Evolutionary conservation across 345 rosid species (phyloP).

Genomic region (Bruguiera parviflora): DNA sequence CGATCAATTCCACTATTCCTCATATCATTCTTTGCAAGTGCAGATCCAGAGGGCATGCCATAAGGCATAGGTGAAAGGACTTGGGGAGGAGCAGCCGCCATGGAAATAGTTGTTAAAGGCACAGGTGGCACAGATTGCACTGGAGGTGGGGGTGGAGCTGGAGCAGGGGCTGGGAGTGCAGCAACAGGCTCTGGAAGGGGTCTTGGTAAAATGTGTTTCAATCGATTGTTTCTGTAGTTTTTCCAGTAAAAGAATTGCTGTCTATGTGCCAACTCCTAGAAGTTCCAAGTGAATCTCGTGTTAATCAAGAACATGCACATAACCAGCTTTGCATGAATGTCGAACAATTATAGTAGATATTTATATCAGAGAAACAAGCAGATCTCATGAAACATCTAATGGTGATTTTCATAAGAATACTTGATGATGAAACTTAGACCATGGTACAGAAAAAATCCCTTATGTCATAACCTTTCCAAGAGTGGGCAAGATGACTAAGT

Average conservation of each 20-base stretch:
- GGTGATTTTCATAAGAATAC: background rate
- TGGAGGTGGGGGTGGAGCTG: conserved; percentile 46
- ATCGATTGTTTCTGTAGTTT: conserved; percentile 87
- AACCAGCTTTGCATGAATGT: background rate
- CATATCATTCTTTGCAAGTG: conserved; percentile 56
- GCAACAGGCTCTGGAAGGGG: conserved; percentile 83
- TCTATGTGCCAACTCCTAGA: conserved; percentile 89
- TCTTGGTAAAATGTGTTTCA: conserved; percentile 89
- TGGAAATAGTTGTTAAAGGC: conserved; percentile 40
- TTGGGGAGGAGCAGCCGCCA: conserved; percentile 53
- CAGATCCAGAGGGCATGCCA: conserved; percentile 52
- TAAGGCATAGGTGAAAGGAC: conserved; percentile 86
- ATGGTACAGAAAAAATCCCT: background rate
- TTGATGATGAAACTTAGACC: background rate
- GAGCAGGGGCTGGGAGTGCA: conserved; percentile 39
- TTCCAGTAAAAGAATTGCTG: conserved; percentile 98
- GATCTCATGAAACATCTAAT: background rate
- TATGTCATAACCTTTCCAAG: background rate
- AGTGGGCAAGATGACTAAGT: background rate
- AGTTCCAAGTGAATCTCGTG: conserved; percentile 8
- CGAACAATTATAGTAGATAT: background rate
- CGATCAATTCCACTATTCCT: conserved; percentile 69
- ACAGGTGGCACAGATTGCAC: conserved; percentile 30
- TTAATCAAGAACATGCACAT: conserved; percentile 10
- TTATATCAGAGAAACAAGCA: background rate